These are phyloP conservation scores for Tuber umbilicatum DNA, from an alignment of 495 filamentous ascomycete species.

Conservation along the genomic window DNA sequence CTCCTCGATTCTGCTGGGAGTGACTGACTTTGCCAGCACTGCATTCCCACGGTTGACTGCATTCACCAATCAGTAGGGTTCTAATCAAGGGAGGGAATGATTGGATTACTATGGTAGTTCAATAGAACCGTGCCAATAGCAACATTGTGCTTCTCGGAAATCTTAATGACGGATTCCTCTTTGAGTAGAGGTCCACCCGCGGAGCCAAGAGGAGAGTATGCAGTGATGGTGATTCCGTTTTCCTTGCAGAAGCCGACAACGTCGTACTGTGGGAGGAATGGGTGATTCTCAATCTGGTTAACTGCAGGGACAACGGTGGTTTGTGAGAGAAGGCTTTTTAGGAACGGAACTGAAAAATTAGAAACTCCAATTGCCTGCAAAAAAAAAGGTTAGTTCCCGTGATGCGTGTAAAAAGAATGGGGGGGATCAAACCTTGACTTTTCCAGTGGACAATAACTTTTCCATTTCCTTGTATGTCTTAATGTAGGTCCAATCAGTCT, in stretches of 20 bases:
- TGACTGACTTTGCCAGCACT: constrained; percentile 44
- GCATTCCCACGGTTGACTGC: constrained; percentile 41
- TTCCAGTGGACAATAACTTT: constrained; percentile 50
- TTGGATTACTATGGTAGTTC: constrained; percentile 29
- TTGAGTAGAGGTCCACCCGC: constrained; percentile 34
- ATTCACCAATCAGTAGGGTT: constrained; percentile 6
- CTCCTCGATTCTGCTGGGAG: constrained; percentile 39
- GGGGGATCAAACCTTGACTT: constrained; percentile 28
- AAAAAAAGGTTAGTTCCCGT: neutral
- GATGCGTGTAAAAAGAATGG: neutral
- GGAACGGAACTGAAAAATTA: constrained; percentile 36
- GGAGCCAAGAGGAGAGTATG: constrained; percentile 39
- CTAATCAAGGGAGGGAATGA: neutral
- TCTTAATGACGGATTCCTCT: constrained; percentile 39
- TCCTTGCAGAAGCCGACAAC: constrained; percentile 29
- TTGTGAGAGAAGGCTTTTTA: constrained; percentile 32
- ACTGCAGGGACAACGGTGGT: constrained; percentile 34
- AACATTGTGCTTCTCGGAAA: constrained; percentile 38
- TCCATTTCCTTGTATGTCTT: constrained; percentile 76
- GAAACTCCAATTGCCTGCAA: constrained; percentile 36
- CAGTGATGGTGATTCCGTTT: constrained; percentile 35
- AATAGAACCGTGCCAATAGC: constrained; percentile 30
- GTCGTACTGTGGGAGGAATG: constrained; percentile 37
- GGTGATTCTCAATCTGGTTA: constrained; percentile 40
- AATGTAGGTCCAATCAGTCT: constrained; percentile 63